These are phyloP conservation scores for Isabelozyma heimii DNA, from an alignment of 805 yeast genomes.

Conservation along the genomic window DNA sequence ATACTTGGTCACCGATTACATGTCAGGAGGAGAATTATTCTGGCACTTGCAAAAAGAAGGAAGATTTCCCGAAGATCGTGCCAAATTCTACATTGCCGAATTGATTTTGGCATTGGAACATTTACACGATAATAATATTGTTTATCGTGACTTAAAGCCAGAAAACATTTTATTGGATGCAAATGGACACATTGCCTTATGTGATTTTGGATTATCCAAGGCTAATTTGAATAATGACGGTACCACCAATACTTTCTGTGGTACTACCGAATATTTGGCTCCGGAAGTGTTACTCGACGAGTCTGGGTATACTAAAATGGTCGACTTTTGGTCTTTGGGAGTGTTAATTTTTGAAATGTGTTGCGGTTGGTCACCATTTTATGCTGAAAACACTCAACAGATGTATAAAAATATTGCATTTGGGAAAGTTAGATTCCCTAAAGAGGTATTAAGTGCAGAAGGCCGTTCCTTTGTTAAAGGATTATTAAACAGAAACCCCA, in stretches of 20 bases:
- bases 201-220: slow-evolving; percentile 96
- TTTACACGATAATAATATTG: slow-evolving; percentile 92
- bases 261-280: slow-evolving; percentile 96
- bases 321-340: slow-evolving; percentile 97
- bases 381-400: slow-evolving; percentile 96
- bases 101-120: slow-evolving; percentile 90
- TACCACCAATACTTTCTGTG: slow-evolving; percentile 96
- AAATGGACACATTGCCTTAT: slow-evolving; percentile 93
- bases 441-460: slow-evolving; percentile 88
- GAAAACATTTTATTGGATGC: slow-evolving; percentile 95
- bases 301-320: slow-evolving; percentile 97
- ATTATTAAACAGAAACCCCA: slow-evolving; percentile 89
- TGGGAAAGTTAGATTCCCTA: slow-evolving; percentile 96
- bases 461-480: slow-evolving; percentile 97
- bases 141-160: slow-evolving; percentile 95
- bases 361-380: slow-evolving; percentile 99
- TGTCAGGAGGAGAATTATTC: slow-evolving; percentile 97
- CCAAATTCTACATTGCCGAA: slow-evolving; percentile 96
- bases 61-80: slow-evolving; percentile 86
- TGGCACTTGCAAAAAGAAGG: slow-evolving; percentile 98
- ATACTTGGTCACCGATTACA: slow-evolving; percentile 92
- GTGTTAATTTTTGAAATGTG: slow-evolving; percentile 98
- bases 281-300: slow-evolving; percentile 96
- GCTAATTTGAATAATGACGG: slow-evolving; percentile 84
- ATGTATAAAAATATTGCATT: slow-evolving; percentile 99